Conservation (phyloP, 2,329 filamentous ascomycete species). For the Monosporascus sp. region DNA sequence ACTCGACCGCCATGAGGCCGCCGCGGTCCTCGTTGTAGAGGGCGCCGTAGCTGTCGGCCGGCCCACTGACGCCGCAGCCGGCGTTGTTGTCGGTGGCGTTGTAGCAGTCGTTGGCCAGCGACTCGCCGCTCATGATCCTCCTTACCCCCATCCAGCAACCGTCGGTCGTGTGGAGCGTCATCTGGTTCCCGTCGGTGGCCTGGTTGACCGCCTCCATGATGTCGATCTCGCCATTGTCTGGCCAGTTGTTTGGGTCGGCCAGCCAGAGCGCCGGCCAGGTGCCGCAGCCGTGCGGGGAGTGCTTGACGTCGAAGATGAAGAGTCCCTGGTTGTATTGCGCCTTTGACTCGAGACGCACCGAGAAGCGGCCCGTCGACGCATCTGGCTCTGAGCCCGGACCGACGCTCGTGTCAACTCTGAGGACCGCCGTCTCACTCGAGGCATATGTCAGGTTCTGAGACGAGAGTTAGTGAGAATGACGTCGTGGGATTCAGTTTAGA, state of each 20-base stretch:
- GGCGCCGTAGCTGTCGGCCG: constrained; percentile 40
- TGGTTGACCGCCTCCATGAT: constrained; percentile 55
- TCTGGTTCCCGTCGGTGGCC: constrained; percentile 47
- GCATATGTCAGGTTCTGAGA: constrained; percentile 59
- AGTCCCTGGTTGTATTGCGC: constrained; percentile 54
- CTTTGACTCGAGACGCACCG: constrained; percentile 58
- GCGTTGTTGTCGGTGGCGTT: constrained; percentile 45
- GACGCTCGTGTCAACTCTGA: constrained; percentile 57
- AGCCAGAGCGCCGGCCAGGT: constrained; percentile 65
- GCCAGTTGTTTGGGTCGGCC: constrained; percentile 56
- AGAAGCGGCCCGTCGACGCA: constrained; percentile 55
- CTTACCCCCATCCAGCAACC: constrained; percentile 48
- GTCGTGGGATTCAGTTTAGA: background rate
- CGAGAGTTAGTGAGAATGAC: constrained; percentile 1
- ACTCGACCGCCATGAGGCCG: constrained; percentile 57
- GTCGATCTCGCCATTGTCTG: constrained; percentile 59
- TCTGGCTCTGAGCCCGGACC: constrained; percentile 40
- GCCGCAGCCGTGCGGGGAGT: constrained; percentile 58
- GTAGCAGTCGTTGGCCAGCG: constrained; percentile 41
- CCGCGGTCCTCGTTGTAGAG: constrained; percentile 49
- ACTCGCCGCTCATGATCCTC: constrained; percentile 46
- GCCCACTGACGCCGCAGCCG: constrained; percentile 50
- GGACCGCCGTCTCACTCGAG: constrained; percentile 43
- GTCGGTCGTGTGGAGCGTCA: constrained; percentile 53
- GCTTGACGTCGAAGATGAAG: constrained; percentile 62